Evolutionary conservation across 352 stramenopile genomes (phyloP).

Genomic region (Phytophthora sp.): DNA sequence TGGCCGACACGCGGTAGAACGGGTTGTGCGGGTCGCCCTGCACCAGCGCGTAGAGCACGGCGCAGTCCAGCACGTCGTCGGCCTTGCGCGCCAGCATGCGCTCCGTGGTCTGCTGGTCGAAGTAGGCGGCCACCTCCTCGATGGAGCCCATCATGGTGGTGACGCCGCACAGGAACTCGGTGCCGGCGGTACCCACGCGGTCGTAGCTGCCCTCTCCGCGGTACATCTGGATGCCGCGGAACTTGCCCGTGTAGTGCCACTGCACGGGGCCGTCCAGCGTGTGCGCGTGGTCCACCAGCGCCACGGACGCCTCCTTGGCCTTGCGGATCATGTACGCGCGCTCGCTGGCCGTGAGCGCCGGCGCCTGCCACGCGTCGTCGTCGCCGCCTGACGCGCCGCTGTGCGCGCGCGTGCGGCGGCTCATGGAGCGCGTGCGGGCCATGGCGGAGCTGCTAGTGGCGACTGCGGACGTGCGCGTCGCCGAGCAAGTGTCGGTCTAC

Average conservation of each 20-base stretch:
- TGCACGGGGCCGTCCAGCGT: conserved; percentile 74
- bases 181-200: conserved; percentile 31
- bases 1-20: conserved; percentile 71
- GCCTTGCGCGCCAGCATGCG: conserved; percentile 65
- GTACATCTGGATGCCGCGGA: conserved; percentile 82
- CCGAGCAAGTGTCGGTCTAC: conserved; percentile 23
- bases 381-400: conserved; percentile 10
- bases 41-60: conserved; percentile 68
- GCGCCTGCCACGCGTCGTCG: conserved; percentile 12
- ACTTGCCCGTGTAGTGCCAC: conserved; percentile 81
- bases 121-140: conserved; percentile 70
- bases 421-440: conserved; percentile 23
- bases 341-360: conserved; percentile 46
- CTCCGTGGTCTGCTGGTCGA: conserved; percentile 70
- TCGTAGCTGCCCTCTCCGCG: conserved; percentile 68
- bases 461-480: conserved; percentile 15
- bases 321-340: conserved; percentile 69
- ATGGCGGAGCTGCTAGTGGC: too few relatives aligned
- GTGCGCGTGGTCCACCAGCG: conserved; percentile 74
- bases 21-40: conserved; percentile 48
- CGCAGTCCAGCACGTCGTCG: conserved; percentile 71
- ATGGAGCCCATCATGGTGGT: conserved; percentile 78
- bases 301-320: conserved; percentile 70
- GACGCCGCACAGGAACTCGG: conserved; percentile 76
- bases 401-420: conserved; percentile 20